Conservation (phyloP, 345 rosid genomes). For the Eucalyptus rudis region DNA sequence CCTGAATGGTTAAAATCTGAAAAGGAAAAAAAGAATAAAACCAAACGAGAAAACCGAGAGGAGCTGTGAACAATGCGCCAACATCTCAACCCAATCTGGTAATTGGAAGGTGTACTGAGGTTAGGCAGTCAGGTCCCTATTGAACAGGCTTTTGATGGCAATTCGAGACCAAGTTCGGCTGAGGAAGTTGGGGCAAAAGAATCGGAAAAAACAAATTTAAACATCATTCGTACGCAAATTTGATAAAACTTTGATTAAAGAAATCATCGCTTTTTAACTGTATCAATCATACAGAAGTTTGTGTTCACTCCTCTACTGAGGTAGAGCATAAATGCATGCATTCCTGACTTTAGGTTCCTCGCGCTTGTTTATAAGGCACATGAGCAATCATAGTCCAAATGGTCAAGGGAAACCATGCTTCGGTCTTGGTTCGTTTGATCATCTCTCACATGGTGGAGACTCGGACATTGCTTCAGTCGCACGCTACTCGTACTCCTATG, state of each 20-base stretch:
- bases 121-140: not conserved
- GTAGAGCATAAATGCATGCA: not conserved
- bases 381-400: not conserved
- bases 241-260: too few species aligned
- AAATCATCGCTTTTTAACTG: not conserved
- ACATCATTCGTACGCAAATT: too few species aligned
- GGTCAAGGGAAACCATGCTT: not conserved
- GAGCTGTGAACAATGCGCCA: too few species aligned
- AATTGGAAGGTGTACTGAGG: not conserved
- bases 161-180: not conserved
- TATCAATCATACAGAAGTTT: not conserved
- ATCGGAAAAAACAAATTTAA: too few species aligned
- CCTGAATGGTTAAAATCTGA: not conserved
- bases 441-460: not conserved
- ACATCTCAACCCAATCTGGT: not conserved
- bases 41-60: not conserved
- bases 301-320: not conserved
- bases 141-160: not conserved
- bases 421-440: not conserved
- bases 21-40: not conserved
- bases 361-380: not conserved
- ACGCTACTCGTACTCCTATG: not conserved
- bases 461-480: not conserved
- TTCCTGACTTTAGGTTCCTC: not conserved
- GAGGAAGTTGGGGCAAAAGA: too few species aligned